Evolutionary conservation across 768 basidiomycete species (phyloP), one percentile per base, ranked within the genome.

Genomic region (Lactarius akahatsu): DNA sequence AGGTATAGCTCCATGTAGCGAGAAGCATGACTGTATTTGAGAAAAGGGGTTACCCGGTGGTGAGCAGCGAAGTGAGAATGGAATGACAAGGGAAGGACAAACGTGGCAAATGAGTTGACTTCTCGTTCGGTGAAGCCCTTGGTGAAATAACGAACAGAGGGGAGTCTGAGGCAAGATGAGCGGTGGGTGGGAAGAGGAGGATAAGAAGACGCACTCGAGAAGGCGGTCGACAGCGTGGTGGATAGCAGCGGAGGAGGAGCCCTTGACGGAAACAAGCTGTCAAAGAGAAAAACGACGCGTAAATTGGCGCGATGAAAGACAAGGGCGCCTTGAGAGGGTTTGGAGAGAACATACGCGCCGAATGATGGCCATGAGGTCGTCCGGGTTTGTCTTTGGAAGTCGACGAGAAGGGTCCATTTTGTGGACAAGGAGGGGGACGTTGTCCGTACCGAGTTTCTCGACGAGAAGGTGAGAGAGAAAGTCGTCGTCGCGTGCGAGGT

Each of bases 61-160:
- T 68, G 70, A 65, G 68, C 68, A 70, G 70, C 67, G 67, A 16
- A 60, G 4, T 41, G 64, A 40, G 43, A 28, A 64, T 69, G 69
- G 72, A 70, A 74, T 65, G 67, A 70, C 70, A 71, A 71, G 69
- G 61, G 30, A 43, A 70, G 58, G 71, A 87, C 92, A 78, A 84
- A 94, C 92, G 92, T 94, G 78, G 92, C 88, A 75, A 94, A 94
- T 62, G 92, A 91, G 79, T 94, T 93, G 75, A 92, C 86, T 80
- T 94, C 91, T 72, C 91, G 88, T 80, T 91, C 88, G 72, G 83
- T 86, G 76, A 90, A 91, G 71, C 78, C 77, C 74, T 85, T 86
- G 76, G 90, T 82, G 77, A 90, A 92, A 74, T 89, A 91, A 70
- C 87, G 87, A 75, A 94, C 86, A 71, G 90, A 78, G 65, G 83